These are phyloP conservation scores for Geotrichum cucujoidarum DNA, from an alignment of 1,139 yeast species.

Conservation along the genomic window DNA sequence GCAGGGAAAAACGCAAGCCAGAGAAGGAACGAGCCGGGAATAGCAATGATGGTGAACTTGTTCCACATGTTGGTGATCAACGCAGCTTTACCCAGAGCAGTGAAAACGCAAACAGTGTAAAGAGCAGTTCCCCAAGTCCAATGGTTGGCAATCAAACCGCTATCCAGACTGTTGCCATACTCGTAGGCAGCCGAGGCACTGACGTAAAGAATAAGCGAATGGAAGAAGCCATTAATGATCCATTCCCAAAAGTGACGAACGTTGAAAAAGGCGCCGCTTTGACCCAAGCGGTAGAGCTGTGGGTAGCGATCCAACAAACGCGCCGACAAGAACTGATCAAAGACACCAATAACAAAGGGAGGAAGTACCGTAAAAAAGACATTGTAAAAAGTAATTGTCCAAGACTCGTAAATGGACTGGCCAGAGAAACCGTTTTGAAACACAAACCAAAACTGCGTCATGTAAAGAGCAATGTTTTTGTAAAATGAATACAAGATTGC, in stretches of 20 bases:
- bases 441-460: slow-evolving; percentile 98
- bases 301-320: slow-evolving; percentile 87
- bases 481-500: slow-evolving; percentile 93
- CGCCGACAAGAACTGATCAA: slow-evolving; percentile 94
- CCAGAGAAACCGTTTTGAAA: slow-evolving; percentile 91
- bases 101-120: slow-evolving; percentile 80
- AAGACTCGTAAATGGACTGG: slow-evolving; percentile 91
- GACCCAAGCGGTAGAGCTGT: slow-evolving; percentile 86
- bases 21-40: slow-evolving; percentile 84
- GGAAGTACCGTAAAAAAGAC: slow-evolving; percentile 95
- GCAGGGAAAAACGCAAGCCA: slow-evolving; percentile 88
- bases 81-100: slow-evolving; percentile 94
- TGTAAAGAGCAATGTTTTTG: slow-evolving; percentile 88
- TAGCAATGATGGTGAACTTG: slow-evolving; percentile 82
- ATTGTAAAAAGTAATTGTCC: slow-evolving; percentile 95
- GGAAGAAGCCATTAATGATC: slow-evolving; percentile 93
- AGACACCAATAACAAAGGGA: slow-evolving; percentile 92
- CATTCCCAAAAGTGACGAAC: slow-evolving; percentile 95
- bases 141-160: slow-evolving; percentile 76
- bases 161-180: slow-evolving; percentile 59
- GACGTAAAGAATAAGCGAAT: slow-evolving; percentile 78
- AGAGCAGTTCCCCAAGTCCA: slow-evolving; percentile 96
- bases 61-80: slow-evolving; percentile 92
- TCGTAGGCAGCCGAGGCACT: slow-evolving; percentile 66
- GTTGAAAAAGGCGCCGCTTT: slow-evolving; percentile 79